A percentile compares a stretch with the other conserved stretches of the same genome.
Conservation (phyloP, 805 yeast species). For the Yarrowia porcina region DNA sequence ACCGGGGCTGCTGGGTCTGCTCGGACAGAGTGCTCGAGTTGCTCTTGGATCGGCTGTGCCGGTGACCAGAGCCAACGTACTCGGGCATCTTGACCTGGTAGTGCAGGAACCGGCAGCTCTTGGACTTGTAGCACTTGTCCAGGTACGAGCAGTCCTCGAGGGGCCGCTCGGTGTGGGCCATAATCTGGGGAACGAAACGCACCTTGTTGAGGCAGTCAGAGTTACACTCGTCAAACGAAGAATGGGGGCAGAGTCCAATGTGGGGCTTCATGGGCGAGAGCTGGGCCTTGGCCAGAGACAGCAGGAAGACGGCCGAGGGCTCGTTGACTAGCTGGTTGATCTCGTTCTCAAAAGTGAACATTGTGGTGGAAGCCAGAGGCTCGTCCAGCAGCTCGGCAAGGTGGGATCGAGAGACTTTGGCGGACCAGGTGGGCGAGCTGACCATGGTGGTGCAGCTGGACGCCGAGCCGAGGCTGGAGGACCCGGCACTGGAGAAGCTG, state of each 20-base stretch:
- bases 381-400: slow-evolving; percentile 12
- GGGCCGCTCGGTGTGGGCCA: slow-evolving; percentile 58
- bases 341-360: not conserved
- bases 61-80: not conserved
- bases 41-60: not conserved
- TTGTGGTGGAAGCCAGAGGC: not conserved
- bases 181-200: slow-evolving; percentile 39
- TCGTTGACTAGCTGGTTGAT: slow-evolving; percentile 8
- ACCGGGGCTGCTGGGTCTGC: not conserved
- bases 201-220: slow-evolving; percentile 33
- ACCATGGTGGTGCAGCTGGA: slow-evolving; percentile 18
- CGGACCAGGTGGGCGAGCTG: slow-evolving; percentile 9
- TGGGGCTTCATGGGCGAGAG: slow-evolving; percentile 27
- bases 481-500: not conserved
- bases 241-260: slow-evolving; percentile 30
- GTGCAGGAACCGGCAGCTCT: slow-evolving; percentile 76
- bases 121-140: slow-evolving; percentile 88
- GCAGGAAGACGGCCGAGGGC: slow-evolving; percentile 10
- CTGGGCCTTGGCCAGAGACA: slow-evolving; percentile 20
- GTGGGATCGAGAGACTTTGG: not conserved
- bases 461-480: not conserved
- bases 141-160: slow-evolving; percentile 91
- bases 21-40: not conserved
- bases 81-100: slow-evolving; percentile 41
- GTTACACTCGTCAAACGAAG: slow-evolving; percentile 26